Conservation (phyloP, 768 basidiomycete genomes). For the Cystofilobasidium macerans region DNA sequence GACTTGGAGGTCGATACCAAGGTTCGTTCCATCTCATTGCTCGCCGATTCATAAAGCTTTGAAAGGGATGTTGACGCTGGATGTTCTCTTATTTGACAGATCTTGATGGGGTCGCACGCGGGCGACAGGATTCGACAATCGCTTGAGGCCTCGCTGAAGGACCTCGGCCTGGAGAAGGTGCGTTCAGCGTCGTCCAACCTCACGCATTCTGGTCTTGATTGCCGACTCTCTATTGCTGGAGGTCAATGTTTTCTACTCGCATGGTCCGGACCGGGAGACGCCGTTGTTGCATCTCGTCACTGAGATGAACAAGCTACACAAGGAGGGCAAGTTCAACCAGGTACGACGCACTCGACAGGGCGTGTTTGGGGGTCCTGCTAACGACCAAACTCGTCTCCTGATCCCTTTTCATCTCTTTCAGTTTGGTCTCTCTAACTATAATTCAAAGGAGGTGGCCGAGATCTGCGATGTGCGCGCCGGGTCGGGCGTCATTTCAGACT, state of each 20-base stretch:
- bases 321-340: constrained; percentile 10
- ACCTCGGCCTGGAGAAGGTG: constrained; percentile 8
- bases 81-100: background rate
- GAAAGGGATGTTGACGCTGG: background rate
- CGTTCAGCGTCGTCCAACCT: background rate
- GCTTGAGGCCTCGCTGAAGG: constrained; percentile 12
- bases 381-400: background rate
- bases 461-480: background rate
- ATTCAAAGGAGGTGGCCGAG: background rate
- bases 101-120: background rate
- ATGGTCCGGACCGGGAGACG: constrained; percentile 13
- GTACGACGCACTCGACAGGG: background rate
- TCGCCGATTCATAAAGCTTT: too few relatives aligned
- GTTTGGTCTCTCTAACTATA: constrained; percentile 12
- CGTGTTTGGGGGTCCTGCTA: too few relatives aligned
- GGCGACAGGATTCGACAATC: background rate
- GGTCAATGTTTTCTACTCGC: constrained; percentile 17
- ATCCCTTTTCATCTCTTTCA: background rate
- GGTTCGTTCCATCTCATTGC: background rate
- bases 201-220: too few relatives aligned
- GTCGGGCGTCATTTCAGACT: too few relatives aligned
- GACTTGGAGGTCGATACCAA: constrained; percentile 9
- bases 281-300: background rate
- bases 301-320: constrained; percentile 6
- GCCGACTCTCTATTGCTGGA: background rate